phyloP scores from a whole-genome alignment of 306 rosid species.

The Vigna reflexopilosa region DNA sequence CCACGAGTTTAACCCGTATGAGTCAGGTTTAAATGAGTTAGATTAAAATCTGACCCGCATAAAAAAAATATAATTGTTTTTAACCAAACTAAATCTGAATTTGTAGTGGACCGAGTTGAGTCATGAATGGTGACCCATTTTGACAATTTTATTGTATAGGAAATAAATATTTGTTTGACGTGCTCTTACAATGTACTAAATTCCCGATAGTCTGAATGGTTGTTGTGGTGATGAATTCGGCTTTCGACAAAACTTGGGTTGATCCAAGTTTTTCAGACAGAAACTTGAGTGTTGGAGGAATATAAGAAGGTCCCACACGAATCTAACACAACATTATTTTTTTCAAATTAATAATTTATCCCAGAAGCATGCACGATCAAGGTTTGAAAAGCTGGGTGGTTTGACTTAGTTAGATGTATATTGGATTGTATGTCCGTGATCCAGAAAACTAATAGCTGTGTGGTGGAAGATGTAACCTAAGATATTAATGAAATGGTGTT shows the following conservation, averaged over 20 bases:
- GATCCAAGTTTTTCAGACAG: constrained; percentile 52
- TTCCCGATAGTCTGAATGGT: constrained; percentile 43
- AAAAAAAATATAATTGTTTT: too few species aligned
- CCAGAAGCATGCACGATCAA: neutral
- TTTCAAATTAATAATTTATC: neutral
- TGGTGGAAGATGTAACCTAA: constrained; percentile 37
- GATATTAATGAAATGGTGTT: constrained; percentile 3
- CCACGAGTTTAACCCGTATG: too few species aligned
- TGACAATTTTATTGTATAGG: neutral
- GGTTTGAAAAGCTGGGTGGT: too few species aligned
- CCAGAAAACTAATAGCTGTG: constrained; percentile 41
- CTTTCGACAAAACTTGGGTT: constrained; percentile 47
- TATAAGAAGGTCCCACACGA: constrained; percentile 44
- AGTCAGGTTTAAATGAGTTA: too few species aligned
- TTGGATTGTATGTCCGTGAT: constrained; percentile 50
- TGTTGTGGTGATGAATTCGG: constrained; percentile 48
- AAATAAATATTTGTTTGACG: constrained; percentile 39
- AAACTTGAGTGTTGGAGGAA: neutral
- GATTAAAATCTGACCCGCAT: too few species aligned
- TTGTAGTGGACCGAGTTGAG: too few species aligned
- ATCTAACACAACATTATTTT: constrained; percentile 28
- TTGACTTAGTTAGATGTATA: neutral
- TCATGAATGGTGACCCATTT: too few species aligned
- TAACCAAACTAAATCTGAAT: too few species aligned
- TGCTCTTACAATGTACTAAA: constrained; percentile 64